Percentiles rank a stretch among this genome's conserved stretches.
Conservation (phyloP, 2,329 filamentous ascomycete genomes). For the Aureobasidium zeae region DNA sequence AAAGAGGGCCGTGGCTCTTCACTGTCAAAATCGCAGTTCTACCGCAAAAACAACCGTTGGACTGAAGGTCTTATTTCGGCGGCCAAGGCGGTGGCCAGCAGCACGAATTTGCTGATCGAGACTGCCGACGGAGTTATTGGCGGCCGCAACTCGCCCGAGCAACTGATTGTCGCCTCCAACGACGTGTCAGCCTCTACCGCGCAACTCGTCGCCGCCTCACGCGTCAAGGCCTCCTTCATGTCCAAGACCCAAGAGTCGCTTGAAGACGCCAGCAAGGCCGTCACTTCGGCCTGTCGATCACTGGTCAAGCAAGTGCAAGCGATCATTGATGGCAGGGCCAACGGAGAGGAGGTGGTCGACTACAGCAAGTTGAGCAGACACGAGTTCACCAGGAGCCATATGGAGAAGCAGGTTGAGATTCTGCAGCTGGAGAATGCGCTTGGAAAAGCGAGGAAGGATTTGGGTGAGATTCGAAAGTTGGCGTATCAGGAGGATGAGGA, state of each 20-base stretch:
- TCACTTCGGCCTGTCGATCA: slow-evolving; percentile 76
- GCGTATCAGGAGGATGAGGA: slow-evolving; percentile 70
- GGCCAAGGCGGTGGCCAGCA: slow-evolving; percentile 87
- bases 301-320: slow-evolving; percentile 88
- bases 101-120: slow-evolving; percentile 94
- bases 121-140: slow-evolving; percentile 93
- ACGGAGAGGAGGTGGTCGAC: slow-evolving; percentile 71
- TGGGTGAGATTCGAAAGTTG: slow-evolving; percentile 98
- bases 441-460: slow-evolving; percentile 63
- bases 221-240: slow-evolving; percentile 98
- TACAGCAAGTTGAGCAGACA: slow-evolving; percentile 81
- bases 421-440: slow-evolving; percentile 87
- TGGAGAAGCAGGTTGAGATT: slow-evolving; percentile 70
- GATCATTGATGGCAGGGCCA: slow-evolving; percentile 80
- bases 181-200: slow-evolving; percentile 93
- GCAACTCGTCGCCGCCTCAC: slow-evolving; percentile 87
- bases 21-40: slow-evolving; percentile 68
- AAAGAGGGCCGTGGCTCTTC: slow-evolving; percentile 74
- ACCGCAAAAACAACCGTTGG: slow-evolving; percentile 99
- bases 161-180: slow-evolving; percentile 95
- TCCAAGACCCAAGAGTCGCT: slow-evolving; percentile 89
- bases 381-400: slow-evolving; percentile 86
- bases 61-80: slow-evolving; percentile 96
- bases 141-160: slow-evolving; percentile 85
- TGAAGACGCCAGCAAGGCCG: slow-evolving; percentile 85